Percentiles rank a stretch among this genome's conserved stretches.
phyloP scores from a whole-genome alignment of 495 filamentous ascomycete genomes.

The Clavariopsis aquatica region DNA sequence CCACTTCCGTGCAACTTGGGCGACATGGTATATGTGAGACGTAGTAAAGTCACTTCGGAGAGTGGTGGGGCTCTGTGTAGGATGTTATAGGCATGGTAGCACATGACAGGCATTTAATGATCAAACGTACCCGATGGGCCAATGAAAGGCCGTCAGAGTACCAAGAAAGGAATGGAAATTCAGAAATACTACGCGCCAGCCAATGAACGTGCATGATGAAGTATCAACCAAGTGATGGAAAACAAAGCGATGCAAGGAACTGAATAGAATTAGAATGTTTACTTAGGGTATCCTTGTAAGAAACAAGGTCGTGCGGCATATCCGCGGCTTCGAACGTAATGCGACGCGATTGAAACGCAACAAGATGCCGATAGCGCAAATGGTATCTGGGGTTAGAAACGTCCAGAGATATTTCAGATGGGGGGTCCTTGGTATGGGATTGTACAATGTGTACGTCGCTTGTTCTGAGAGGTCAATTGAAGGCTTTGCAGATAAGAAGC shows the following conservation, averaged over 20 bases:
- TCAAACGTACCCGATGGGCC: neutral
- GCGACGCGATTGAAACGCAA: conserved; percentile 7
- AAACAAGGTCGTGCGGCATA: neutral
- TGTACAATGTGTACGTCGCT: neutral
- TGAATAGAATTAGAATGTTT: neutral
- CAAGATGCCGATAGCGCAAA: neutral
- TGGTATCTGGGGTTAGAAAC: neutral
- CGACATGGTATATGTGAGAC: neutral
- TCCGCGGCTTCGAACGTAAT: neutral
- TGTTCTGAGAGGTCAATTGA: neutral
- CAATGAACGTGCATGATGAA: neutral
- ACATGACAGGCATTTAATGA: neutral
- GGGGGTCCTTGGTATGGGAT: neutral
- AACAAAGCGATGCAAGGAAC: neutral
- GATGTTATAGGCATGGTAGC: neutral
- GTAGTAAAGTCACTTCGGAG: neutral
- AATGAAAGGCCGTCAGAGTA: neutral
- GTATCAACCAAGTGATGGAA: neutral
- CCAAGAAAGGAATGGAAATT: neutral
- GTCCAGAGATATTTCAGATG: neutral
- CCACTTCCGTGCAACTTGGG: neutral
- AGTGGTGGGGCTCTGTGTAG: neutral
- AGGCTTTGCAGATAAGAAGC: neutral
- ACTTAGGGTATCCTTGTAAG: neutral
- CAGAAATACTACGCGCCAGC: neutral